Conservation (phyloP, 805 yeast genomes). For the Wickerhamiella parazyma region DNA sequence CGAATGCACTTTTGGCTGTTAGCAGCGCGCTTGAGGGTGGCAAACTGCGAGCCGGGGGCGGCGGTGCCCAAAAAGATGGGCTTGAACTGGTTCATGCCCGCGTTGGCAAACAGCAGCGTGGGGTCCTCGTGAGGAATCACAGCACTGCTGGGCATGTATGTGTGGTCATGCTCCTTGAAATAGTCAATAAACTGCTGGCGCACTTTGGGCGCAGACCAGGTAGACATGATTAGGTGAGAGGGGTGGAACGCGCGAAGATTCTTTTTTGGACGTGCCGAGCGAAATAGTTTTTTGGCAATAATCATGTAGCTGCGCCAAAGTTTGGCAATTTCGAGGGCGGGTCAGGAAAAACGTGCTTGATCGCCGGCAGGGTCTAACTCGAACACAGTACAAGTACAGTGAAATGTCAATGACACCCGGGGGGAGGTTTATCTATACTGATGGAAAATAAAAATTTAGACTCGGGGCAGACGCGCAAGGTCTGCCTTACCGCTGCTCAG, state of each 20-base stretch:
- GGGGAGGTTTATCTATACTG: too few species aligned
- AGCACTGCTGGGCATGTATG: constrained; percentile 80
- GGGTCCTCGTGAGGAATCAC: constrained; percentile 98
- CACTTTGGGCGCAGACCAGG: constrained; percentile 32
- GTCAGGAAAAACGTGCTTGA: too few species aligned
- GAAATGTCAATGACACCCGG: too few species aligned
- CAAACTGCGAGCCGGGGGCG: constrained; percentile 83
- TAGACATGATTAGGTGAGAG: constrained; percentile 10
- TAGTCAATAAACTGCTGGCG: constrained; percentile 77
- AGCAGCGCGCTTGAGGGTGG: constrained; percentile 71
- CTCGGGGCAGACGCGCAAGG: constrained; percentile 32
- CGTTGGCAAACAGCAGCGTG: constrained; percentile 88
- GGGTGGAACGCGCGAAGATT: neutral
- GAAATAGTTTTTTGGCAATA: too few species aligned
- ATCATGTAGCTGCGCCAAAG: too few species aligned
- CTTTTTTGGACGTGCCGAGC: neutral
- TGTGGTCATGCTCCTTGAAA: constrained; percentile 58
- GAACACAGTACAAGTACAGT: too few species aligned
- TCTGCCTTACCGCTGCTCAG: constrained; percentile 50
- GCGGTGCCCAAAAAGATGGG: constrained; percentile 96
- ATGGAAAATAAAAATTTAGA: constrained; percentile 6
- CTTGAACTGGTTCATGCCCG: constrained; percentile 99
- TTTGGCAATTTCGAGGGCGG: too few species aligned
- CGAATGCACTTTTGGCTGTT: constrained; percentile 97
- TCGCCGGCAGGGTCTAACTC: too few species aligned